phyloP scores from a whole-genome alignment of 768 basidiomycete genomes.

The Naganishia onofrii region DNA sequence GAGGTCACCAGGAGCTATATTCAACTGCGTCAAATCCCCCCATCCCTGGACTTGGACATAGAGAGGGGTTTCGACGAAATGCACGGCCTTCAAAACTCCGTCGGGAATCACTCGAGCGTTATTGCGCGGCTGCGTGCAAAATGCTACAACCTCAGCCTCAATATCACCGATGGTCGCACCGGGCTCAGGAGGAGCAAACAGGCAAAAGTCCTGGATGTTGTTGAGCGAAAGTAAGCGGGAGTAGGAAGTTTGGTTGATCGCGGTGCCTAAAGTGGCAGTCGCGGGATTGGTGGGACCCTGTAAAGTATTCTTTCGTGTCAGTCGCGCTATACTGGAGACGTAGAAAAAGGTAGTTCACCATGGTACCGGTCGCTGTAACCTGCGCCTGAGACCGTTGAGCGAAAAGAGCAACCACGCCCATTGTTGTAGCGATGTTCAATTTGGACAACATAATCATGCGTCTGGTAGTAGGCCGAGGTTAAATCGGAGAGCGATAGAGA shows the following conservation, averaged over 20 bases:
- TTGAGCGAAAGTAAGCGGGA: constrained; percentile 50
- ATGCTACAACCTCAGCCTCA: constrained; percentile 25
- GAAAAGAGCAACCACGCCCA: not conserved
- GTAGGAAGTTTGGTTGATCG: constrained; percentile 49
- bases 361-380: not conserved
- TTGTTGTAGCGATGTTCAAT: not conserved
- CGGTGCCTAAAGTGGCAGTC: constrained; percentile 16
- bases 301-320: constrained; percentile 27
- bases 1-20: constrained; percentile 55
- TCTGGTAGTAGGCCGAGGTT: not conserved
- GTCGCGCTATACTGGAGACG: not conserved
- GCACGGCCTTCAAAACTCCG: constrained; percentile 47
- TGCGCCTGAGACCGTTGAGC: not conserved
- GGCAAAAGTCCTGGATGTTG: constrained; percentile 48
- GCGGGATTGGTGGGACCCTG: constrained; percentile 48
- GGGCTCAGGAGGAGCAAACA: constrained; percentile 29
- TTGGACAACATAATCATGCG: not conserved
- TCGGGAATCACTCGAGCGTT: constrained; percentile 56
- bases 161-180: constrained; percentile 13
- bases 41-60: constrained; percentile 58
- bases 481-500: too few relatives aligned
- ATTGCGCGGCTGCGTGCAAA: constrained; percentile 52
- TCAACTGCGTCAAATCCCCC: too few relatives aligned
- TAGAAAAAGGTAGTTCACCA: not conserved
- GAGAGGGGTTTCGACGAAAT: constrained; percentile 54